Conservation (phyloP, 805 yeast genomes). For the Teunomyces pallodes region DNA sequence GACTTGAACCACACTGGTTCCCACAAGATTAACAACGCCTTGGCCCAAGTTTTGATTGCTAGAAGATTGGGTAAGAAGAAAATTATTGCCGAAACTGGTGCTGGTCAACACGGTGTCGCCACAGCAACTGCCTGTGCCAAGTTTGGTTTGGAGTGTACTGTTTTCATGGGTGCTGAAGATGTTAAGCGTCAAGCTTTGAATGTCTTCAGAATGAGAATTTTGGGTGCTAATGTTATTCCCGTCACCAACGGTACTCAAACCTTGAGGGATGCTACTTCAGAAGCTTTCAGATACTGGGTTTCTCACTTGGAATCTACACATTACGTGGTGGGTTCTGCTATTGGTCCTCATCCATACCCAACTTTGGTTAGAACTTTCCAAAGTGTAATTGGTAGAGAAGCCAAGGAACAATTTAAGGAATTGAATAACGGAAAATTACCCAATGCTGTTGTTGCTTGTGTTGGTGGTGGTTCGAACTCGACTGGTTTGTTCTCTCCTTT, state of each 20-base stretch:
- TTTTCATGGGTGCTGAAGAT: constrained; percentile 99
- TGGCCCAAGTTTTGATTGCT: constrained; percentile 79
- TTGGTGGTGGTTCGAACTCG: constrained; percentile 98
- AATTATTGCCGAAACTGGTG: constrained; percentile 88
- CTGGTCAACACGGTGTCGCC: constrained; percentile 93
- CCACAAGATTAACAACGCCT: constrained; percentile 81
- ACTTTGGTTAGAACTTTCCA: constrained; percentile 98
- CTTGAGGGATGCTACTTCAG: constrained; percentile 95
- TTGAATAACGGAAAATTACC: constrained; percentile 83
- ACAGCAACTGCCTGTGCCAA: constrained; percentile 92
- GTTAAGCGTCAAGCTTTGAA: constrained; percentile 97
- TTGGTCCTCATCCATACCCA: constrained; percentile 99
- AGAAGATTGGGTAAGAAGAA: constrained; percentile 73
- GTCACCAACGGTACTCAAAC: constrained; percentile 95
- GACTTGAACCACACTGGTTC: constrained; percentile 90
- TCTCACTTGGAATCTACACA: constrained; percentile 82
- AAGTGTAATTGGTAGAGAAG: constrained; percentile 92
- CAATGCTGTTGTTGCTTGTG: constrained; percentile 95
- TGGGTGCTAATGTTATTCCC: constrained; percentile 94
- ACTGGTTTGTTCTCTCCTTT: constrained; percentile 96
- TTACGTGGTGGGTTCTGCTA: constrained; percentile 96
- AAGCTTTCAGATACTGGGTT: constrained; percentile 96
- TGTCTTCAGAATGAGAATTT: constrained; percentile 93
- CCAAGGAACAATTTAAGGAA: constrained; percentile 83
- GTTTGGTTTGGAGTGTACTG: constrained; percentile 90